phyloP scores from a whole-genome alignment of 805 yeast genomes.

The Ogataea sp. region DNA sequence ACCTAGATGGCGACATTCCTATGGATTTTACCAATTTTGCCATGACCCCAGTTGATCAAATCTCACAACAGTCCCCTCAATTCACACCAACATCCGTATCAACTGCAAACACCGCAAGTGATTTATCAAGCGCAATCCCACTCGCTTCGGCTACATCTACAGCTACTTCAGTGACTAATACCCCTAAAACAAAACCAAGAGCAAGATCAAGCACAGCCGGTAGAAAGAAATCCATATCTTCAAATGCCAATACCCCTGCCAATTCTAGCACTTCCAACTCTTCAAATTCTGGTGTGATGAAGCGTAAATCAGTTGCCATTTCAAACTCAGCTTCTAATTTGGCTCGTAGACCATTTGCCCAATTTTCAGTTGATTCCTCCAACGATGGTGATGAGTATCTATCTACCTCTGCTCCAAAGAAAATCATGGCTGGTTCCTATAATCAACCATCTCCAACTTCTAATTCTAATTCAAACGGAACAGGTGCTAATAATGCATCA shows the following conservation, averaged over 20 bases:
- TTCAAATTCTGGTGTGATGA: not conserved
- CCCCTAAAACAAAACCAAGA: not conserved
- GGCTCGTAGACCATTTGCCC: slow-evolving; percentile 1
- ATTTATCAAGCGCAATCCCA: too few relatives aligned
- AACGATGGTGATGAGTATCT: not conserved
- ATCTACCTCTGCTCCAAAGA: slow-evolving; percentile 1
- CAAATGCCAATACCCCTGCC: too few relatives aligned
- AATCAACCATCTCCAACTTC: not conserved
- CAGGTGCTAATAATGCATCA: not conserved
- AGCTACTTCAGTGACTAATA: not conserved
- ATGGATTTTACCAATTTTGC: slow-evolving; percentile 1
- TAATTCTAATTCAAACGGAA: too few relatives aligned
- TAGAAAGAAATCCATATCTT: not conserved
- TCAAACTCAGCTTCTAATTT: not conserved
- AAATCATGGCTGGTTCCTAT: not conserved
- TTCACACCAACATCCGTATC: not conserved
- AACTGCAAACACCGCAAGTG: not conserved
- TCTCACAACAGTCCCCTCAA: not conserved
- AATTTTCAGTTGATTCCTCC: slow-evolving; percentile 1
- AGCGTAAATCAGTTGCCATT: not conserved
- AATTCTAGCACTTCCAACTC: not conserved
- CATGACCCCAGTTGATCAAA: not conserved
- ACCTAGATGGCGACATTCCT: slow-evolving; percentile 3
- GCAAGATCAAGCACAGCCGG: not conserved
- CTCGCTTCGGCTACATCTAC: too few relatives aligned